Evolutionary conservation across 1,284 basidiomycete species (phyloP).

Genomic region (Boletus smithii): DNA sequence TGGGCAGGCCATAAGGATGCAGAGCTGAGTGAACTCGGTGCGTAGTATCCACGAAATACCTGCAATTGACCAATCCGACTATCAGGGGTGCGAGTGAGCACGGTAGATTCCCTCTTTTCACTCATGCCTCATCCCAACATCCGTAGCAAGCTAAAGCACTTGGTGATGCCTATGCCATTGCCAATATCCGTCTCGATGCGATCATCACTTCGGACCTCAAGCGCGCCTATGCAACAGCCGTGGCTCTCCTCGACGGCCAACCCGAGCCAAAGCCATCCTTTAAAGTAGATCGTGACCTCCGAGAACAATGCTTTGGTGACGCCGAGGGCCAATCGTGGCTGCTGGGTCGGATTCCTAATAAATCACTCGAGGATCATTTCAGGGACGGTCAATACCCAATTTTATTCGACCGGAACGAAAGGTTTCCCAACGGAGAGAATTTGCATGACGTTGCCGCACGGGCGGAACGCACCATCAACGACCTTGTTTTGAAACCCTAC

Average conservation of each 20-base stretch:
- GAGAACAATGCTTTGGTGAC: conserved; percentile 70
- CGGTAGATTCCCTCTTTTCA: not conserved
- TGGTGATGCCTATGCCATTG: conserved; percentile 61
- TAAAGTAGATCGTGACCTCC: conserved; percentile 48
- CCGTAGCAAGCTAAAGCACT: conserved; percentile 80
- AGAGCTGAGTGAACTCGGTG: conserved; percentile 79
- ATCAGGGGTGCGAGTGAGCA: conserved; percentile 63
- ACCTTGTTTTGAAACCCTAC: conserved; percentile 58
- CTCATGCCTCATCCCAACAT: not conserved
- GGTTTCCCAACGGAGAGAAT: conserved; percentile 74
- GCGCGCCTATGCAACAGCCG: conserved; percentile 72
- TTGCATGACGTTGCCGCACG: conserved; percentile 63
- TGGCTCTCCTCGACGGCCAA: conserved; percentile 53
- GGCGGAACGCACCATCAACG: conserved; percentile 55
- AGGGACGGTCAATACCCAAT: conserved; percentile 51
- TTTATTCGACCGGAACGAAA: conserved; percentile 46
- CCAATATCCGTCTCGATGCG: conserved; percentile 54
- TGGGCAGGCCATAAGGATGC: conserved; percentile 90
- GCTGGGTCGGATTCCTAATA: conserved; percentile 27
- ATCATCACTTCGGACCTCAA: conserved; percentile 81
- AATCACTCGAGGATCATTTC: conserved; percentile 49
- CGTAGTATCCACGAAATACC: conserved; percentile 21
- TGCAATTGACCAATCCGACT: conserved; percentile 8
- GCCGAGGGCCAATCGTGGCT: conserved; percentile 67
- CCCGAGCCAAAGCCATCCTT: conserved; percentile 54